These are phyloP conservation scores for Liquidambar formosana DNA, from an alignment of 164 flowering plant species.

Conservation along the genomic window DNA sequence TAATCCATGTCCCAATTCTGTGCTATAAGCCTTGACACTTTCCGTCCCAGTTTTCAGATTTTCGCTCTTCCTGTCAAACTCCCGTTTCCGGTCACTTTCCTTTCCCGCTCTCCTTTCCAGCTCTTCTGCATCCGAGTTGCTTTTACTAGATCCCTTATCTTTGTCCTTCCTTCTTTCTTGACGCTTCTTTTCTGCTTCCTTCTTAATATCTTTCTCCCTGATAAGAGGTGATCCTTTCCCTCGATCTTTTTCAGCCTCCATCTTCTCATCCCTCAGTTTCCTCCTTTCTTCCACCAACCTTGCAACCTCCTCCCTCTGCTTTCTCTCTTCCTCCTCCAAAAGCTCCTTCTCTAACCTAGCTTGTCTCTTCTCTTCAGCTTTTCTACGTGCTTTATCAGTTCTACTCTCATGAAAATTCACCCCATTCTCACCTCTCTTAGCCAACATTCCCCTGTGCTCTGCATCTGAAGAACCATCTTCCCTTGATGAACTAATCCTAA, in stretches of 20 bases:
- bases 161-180: slow-evolving; percentile 78
- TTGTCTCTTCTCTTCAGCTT: slow-evolving; percentile 95
- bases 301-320: slow-evolving; percentile 96
- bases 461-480: slow-evolving; percentile 56
- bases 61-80: slow-evolving; percentile 57
- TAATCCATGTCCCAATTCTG: slow-evolving; percentile 44
- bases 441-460: slow-evolving; percentile 46
- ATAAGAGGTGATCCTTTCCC: slow-evolving; percentile 34
- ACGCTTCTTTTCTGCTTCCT: slow-evolving; percentile 74
- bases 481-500: slow-evolving; percentile 51
- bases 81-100: slow-evolving; percentile 62
- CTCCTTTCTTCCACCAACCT: slow-evolving; percentile 88
- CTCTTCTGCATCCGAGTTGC: slow-evolving; percentile 89
- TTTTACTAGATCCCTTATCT: slow-evolving; percentile 80
- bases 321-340: slow-evolving; percentile 91
- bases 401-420: slow-evolving; percentile 57
- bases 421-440: slow-evolving; percentile 69
- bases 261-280: slow-evolving; percentile 71
- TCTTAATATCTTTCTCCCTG: slow-evolving; percentile 60
- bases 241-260: slow-evolving; percentile 63
- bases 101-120: slow-evolving; percentile 58
- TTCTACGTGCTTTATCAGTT: slow-evolving; percentile 88
- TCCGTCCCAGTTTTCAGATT: slow-evolving; percentile 45
- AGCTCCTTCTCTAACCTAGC: slow-evolving; percentile 93
- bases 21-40: slow-evolving; percentile 34